phyloP scores from a whole-genome alignment of 176 grass and related monocot species.

The Thalia dealbata region DNA sequence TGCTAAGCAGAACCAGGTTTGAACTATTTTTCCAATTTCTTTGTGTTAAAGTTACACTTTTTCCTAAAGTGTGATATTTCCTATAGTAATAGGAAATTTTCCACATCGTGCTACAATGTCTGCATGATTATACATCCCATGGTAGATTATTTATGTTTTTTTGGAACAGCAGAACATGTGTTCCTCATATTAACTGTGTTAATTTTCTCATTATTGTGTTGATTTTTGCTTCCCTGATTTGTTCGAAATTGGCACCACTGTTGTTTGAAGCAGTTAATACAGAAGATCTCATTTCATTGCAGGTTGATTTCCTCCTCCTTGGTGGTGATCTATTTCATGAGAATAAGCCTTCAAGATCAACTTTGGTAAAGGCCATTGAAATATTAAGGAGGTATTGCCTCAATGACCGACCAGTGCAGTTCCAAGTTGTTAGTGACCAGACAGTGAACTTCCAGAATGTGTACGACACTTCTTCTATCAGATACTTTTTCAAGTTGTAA shows the following conservation, averaged over 20 bases:
- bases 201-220: no score
- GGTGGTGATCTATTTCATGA: conserved; percentile 80
- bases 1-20: conserved; percentile 53
- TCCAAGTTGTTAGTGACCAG: conserved; percentile 66
- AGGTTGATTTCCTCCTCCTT: conserved; percentile 81
- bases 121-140: not conserved
- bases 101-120: not conserved
- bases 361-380: conserved; percentile 59
- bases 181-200: not conserved
- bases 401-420: conserved; percentile 44
- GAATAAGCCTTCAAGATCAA: conserved; percentile 71
- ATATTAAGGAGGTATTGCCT: conserved; percentile 52
- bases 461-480: conserved; percentile 26
- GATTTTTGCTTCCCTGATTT: no score
- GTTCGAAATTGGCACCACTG: not conserved
- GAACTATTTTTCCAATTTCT: not conserved
- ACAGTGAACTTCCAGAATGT: conserved; percentile 47
- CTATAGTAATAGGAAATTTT: not conserved
- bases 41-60: not conserved
- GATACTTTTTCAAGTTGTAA: not conserved
- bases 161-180: not conserved
- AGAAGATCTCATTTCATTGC: not conserved
- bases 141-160: not conserved
- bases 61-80: not conserved
- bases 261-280: not conserved